Base-by-base conservation (phyloP, 345 rosid genomes). In the Raphanus raphanistrum region DNA sequence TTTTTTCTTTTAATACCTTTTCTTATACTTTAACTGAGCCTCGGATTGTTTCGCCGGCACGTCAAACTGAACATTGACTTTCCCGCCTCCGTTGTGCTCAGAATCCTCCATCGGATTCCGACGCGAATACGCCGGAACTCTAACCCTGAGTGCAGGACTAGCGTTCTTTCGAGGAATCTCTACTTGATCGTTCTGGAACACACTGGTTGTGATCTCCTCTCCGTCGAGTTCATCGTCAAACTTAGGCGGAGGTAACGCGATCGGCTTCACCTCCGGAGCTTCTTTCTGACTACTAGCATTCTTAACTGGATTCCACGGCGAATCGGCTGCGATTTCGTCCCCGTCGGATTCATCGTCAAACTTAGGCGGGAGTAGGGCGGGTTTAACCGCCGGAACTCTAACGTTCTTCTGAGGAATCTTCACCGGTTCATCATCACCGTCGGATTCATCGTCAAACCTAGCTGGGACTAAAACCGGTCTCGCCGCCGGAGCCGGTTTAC, bases 401-500 rank as follows among this genome's bases (percentile, higher is more conserved):
- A 3, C 38, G 28, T 45, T n/a, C 13, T 67, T 45, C 1, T 17
- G 3, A 36, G 68, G 68, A 74, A 66, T 4, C 13, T 38, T 17
- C 64, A 64, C 63, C 36, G 35, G 27, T 43, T 43, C 2, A 27
- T 29, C 45, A 10, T 63, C 71, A 3, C 31, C 65, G 43, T 70
- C 65, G 12, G 38, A 31, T 64, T 71, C 76, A 16, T 64, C 71
- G 29, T 71, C 80, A 21, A 76, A 76, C 50, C 8, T 76, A 4
- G 72, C 9, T 21, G 63, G 63, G 12, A 33, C 0, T 11, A 25
- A n/a, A 32, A 60, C 54, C 17, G 11, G 72, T 0, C 4, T 72
- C 12, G 86, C 88, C 35, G 88, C 83, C 8, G 89, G 92, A 81
- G 93, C 85, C 83, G 88, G 80, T 59, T 79, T 86, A 36, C 86